Conservation (phyloP, 306 rosid species). For the Acacia acuminata region DNA sequence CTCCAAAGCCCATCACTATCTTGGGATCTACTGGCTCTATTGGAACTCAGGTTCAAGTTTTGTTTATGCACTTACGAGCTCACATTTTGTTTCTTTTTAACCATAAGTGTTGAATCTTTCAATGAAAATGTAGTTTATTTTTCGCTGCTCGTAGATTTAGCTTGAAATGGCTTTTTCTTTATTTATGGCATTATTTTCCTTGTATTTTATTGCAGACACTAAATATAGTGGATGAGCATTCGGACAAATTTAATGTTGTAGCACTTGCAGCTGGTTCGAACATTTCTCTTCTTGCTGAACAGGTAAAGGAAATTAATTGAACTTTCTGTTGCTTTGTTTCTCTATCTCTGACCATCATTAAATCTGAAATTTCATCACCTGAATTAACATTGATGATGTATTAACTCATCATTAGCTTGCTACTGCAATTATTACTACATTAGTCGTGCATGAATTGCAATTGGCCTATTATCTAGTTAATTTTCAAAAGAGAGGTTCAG, state of each 20-base stretch:
- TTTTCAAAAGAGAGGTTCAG: background rate
- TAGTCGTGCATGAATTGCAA: background rate
- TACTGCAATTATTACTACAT: background rate
- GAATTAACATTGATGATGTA: background rate
- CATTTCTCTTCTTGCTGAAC: constrained; percentile 85
- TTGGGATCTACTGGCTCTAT: background rate
- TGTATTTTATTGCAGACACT: constrained; percentile 57
- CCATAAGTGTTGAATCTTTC: no score
- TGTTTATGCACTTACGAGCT: background rate
- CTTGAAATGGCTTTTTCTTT: background rate
- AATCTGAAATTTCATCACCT: background rate
- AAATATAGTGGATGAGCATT: constrained; percentile 84
- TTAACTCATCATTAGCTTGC: background rate
- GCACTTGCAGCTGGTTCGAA: constrained; percentile 94
- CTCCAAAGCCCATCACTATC: background rate
- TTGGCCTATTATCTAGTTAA: background rate
- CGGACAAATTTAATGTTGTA: constrained; percentile 75
- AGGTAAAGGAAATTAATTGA: constrained; percentile 46
- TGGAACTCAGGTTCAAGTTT: background rate
- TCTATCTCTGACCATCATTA: background rate
- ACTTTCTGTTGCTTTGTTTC: background rate
- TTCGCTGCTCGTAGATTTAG: no score
- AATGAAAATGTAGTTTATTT: no score
- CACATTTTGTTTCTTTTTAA: background rate
- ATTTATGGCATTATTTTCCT: background rate